Percentiles rank a stretch among this genome's conserved stretches.
Evolutionary conservation across 805 yeast genomes (phyloP).

Genomic region (Metschnikowia continentalis): DNA sequence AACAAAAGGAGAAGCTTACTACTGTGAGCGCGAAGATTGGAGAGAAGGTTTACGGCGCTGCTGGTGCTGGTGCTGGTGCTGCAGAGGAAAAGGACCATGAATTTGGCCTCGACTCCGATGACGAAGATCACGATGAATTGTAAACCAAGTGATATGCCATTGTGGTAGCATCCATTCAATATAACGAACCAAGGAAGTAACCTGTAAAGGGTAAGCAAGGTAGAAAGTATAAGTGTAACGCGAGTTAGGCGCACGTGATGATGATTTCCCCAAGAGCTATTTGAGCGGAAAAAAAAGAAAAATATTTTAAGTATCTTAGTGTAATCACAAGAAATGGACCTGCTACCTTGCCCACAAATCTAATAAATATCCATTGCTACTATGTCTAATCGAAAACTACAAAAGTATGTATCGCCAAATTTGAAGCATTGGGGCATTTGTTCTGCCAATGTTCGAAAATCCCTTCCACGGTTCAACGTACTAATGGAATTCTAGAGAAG

Average conservation of each 20-base stretch:
- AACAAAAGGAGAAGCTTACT: conserved; percentile 78
- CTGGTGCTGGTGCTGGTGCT: conserved; percentile 52
- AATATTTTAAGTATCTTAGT: conserved; percentile 1
- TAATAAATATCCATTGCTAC: conserved; percentile 2
- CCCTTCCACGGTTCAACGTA: not conserved
- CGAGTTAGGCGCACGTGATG: conserved; percentile 3
- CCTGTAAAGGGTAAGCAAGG: not conserved
- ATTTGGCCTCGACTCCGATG: conserved; percentile 30
- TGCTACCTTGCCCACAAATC: conserved; percentile 13
- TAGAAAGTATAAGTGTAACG: not conserved
- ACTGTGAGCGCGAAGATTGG: conserved; percentile 89
- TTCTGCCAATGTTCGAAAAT: not conserved
- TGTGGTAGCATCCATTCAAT: not conserved
- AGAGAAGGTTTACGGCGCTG: conserved; percentile 61
- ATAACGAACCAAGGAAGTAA: not conserved
- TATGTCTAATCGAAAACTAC: conserved; percentile 22
- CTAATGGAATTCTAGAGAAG: conserved; percentile 29
- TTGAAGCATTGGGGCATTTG: not conserved
- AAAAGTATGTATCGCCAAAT: conserved; percentile 16
- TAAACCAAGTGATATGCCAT: conserved; percentile 11
- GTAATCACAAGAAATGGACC: conserved; percentile 13
- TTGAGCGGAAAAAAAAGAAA: conserved; percentile 12
- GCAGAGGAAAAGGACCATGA: conserved; percentile 38
- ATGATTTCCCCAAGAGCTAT: conserved; percentile 1
- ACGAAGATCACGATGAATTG: conserved; percentile 44